Evolutionary conservation across 345 rosid species (phyloP), one percentile per base, ranked within the genome.

Genomic region (Diplotaxis tenuifolia): DNA sequence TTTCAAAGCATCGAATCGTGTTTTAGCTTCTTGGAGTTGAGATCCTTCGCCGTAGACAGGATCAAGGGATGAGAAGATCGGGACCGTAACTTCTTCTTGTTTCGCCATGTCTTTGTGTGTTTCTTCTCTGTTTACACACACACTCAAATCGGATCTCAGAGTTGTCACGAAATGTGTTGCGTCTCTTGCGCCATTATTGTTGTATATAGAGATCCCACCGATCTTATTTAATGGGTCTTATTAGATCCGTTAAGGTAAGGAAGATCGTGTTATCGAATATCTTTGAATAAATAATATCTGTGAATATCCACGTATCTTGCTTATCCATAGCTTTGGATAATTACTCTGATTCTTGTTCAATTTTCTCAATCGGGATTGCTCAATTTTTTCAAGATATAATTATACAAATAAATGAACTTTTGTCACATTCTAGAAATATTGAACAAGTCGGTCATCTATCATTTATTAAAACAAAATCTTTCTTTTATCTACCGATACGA

Each of bases 41-140:
- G 96, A 90, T 71, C 87, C 93, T 14, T 77, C 84, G 22, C 96
- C 97, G 71, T 90, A 92, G 3, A 96, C 96, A 6, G 78, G 80
- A 52, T 83, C 87, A 18, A 96, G 80, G 0, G 97, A 84, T 2
- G 90, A 63, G 83, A 59, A 84, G 40, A 86, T 78, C 49, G 97
- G 96, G 29, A 92, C 67, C 0, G 93, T 75, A 1, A 79, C 81
- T 7, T 90, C 96, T 57, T 90, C 97, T 70, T 86, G 90, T 49
- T 83, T 86, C 75, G 90, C 92, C 98, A 88, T 91, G 1, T 40
- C 36, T 3, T 45, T 20, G 21, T 62, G 23, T n/a, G n/a, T n/a
- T 14, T 40, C 16, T 0, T 49, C 11, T 61, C 47, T n/a, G n/a
- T n/a, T n/a, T n/a, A n/a, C n/a, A n/a, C n/a, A n/a, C n/a, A n/a